Conservation (phyloP, 305 asterid species). For the Caryopteris hybrid region DNA sequence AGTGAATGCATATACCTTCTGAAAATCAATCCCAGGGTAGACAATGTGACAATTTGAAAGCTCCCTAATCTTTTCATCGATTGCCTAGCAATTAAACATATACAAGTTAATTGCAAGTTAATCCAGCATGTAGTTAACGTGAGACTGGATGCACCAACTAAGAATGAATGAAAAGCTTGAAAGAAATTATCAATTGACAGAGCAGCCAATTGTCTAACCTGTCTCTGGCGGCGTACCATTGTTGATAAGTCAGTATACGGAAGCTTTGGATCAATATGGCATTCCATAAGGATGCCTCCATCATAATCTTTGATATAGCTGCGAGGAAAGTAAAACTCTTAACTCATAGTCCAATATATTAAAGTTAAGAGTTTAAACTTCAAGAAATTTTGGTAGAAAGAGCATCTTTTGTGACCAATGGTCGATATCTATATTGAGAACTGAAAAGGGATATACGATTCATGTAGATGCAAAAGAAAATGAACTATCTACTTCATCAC, state of each 20-base stretch:
- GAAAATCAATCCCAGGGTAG: slow-evolving; percentile 88
- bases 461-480: background rate
- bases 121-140: background rate
- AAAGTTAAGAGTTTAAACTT: background rate
- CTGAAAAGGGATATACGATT: background rate
- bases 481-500: slow-evolving; percentile 5
- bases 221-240: slow-evolving; percentile 93
- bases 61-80: slow-evolving; percentile 94
- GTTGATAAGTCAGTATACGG: slow-evolving; percentile 95
- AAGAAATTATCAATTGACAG: slow-evolving; percentile 3
- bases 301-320: slow-evolving; percentile 95
- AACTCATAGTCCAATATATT: background rate
- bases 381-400: background rate
- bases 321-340: slow-evolving; percentile 18
- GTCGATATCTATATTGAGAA: background rate
- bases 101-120: slow-evolving; percentile 18
- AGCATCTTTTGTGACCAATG: background rate
- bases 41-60: slow-evolving; percentile 97
- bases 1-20: slow-evolving; percentile 59
- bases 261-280: slow-evolving; percentile 93
- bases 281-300: slow-evolving; percentile 97
- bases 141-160: slow-evolving; percentile 1
- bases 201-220: slow-evolving; percentile 37
- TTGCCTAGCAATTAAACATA: slow-evolving; percentile 56
- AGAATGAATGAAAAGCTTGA: background rate